These are phyloP conservation scores for Taiozyma sp. DNA, from an alignment of 1,139 yeast species.

Conservation along the genomic window DNA sequence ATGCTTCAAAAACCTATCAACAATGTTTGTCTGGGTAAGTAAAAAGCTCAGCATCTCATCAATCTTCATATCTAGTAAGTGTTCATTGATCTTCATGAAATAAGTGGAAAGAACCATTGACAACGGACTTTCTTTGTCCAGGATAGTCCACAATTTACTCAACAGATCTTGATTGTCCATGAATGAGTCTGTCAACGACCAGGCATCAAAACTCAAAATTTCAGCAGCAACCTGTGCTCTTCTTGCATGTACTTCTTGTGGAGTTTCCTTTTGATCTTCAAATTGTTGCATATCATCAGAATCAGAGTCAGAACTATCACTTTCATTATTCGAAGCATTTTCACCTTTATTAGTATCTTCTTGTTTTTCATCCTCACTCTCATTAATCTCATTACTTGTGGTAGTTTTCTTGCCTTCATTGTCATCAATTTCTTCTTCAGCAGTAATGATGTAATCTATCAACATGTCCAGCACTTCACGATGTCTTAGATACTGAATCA, in stretches of 20 bases:
- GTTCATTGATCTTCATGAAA: constrained; percentile 93
- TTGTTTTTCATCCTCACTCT: constrained; percentile 18
- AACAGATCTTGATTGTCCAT: constrained; percentile 70
- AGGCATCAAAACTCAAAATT: constrained; percentile 84
- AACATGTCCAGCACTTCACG: constrained; percentile 63
- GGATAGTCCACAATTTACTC: constrained; percentile 71
- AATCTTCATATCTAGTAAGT: constrained; percentile 82
- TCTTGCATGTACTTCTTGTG: constrained; percentile 54
- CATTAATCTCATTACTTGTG: constrained; percentile 17
- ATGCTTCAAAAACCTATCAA: constrained; percentile 50
- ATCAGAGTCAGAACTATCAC: constrained; percentile 25
- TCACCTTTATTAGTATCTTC: constrained; percentile 19
- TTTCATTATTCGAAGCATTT: background rate
- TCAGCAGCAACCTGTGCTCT: constrained; percentile 90
- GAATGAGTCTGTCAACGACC: constrained; percentile 91
- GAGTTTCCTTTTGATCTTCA: constrained; percentile 32
- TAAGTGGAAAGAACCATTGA: constrained; percentile 78
- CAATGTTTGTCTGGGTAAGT: constrained; percentile 45
- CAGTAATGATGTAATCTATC: constrained; percentile 56
- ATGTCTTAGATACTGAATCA: constrained; percentile 76
- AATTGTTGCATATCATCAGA: constrained; percentile 27
- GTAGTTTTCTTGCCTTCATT: background rate
- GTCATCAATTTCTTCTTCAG: constrained; percentile 31
- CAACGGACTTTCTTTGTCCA: constrained; percentile 61
- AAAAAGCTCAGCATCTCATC: constrained; percentile 71